phyloP scores from a whole-genome alignment of 2,329 filamentous ascomycete species.

The Colletotrichum chlorophyti region DNA sequence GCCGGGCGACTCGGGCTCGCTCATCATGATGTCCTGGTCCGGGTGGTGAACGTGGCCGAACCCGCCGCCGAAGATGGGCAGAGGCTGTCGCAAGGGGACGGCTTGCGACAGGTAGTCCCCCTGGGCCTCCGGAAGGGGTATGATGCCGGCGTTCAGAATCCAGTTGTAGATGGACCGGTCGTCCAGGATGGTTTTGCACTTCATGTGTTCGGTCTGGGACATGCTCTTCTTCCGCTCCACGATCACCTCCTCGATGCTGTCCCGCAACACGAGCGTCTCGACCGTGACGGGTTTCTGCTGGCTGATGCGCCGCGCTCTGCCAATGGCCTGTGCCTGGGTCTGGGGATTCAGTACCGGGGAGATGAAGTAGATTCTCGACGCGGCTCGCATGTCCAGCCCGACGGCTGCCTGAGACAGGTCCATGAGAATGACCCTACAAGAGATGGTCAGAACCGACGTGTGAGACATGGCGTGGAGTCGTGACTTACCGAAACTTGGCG shows the following conservation, averaged over 20 bases:
- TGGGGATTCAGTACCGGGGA: constrained; percentile 87
- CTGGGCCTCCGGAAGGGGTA: constrained; percentile 37
- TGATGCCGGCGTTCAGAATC: constrained; percentile 60
- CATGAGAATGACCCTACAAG: constrained; percentile 78
- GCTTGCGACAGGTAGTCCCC: constrained; percentile 53
- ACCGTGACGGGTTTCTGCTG: constrained; percentile 81
- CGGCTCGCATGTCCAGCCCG: constrained; percentile 83
- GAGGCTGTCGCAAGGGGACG: constrained; percentile 50
- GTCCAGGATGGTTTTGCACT: constrained; percentile 63
- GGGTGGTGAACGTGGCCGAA: constrained; percentile 51
- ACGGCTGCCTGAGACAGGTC: constrained; percentile 89
- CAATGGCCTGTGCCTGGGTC: constrained; percentile 89
- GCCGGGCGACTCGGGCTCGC: constrained; percentile 24
- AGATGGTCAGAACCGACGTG: background rate
- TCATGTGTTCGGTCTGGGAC: constrained; percentile 69
- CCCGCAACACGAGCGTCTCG: constrained; percentile 82
- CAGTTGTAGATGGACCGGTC: constrained; percentile 64
- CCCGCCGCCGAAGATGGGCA: constrained; percentile 58
- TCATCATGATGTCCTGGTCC: constrained; percentile 52
- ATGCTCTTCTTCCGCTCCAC: constrained; percentile 75
- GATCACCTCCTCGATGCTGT: constrained; percentile 86
- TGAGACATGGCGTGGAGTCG: background rate
- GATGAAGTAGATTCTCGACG: constrained; percentile 87
- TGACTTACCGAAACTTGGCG: constrained; percentile 60
- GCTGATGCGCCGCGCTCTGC: constrained; percentile 86